A percentile compares a stretch with the other conserved stretches of the same genome.
Conservation (phyloP, 2,329 filamentous ascomycete genomes). For the Ascochyta koolunga region DNA sequence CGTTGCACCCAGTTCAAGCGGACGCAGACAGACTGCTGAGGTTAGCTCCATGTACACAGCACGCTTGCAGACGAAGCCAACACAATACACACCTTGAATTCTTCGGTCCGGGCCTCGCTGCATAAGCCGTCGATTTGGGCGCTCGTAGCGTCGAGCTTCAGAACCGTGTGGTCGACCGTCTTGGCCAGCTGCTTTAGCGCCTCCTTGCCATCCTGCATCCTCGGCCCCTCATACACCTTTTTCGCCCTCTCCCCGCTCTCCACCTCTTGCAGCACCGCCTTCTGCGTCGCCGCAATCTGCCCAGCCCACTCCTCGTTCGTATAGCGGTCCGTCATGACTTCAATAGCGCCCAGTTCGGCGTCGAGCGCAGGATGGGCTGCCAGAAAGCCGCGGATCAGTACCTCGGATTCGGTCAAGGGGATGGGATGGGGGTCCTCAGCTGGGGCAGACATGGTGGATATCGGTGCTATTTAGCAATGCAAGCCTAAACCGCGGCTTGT, state of each 20-base stretch:
- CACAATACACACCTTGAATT: conserved; percentile 50
- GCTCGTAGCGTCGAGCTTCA: conserved; percentile 56
- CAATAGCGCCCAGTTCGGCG: conserved; percentile 33
- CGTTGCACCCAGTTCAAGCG: conserved; percentile 59
- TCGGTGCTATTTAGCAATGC: conserved; percentile 13
- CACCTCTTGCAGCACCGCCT: conserved; percentile 35
- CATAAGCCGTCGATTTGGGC: conserved; percentile 61
- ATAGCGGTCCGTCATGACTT: conserved; percentile 51
- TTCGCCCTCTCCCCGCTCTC: conserved; percentile 34
- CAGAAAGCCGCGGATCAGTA: conserved; percentile 42
- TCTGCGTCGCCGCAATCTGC: conserved; percentile 48
- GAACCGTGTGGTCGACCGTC: conserved; percentile 57
- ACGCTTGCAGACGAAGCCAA: neutral
- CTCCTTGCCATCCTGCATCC: conserved; percentile 33
- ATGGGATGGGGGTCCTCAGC: conserved; percentile 29
- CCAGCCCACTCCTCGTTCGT: conserved; percentile 54
- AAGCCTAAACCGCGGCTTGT: conserved; percentile 9
- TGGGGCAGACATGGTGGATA: conserved; percentile 21
- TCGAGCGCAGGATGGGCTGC: conserved; percentile 40
- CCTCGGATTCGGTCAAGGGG: conserved; percentile 42
- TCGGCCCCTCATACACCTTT: conserved; percentile 37
- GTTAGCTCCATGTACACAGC: conserved; percentile 18
- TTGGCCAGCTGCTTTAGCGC: conserved; percentile 40
- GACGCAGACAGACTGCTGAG: conserved; percentile 61
- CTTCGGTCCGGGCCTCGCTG: conserved; percentile 57